Evolutionary conservation across 495 filamentous ascomycete species (phyloP), one percentile per base, ranked within the genome.

Genomic region (Tuber brumale): DNA sequence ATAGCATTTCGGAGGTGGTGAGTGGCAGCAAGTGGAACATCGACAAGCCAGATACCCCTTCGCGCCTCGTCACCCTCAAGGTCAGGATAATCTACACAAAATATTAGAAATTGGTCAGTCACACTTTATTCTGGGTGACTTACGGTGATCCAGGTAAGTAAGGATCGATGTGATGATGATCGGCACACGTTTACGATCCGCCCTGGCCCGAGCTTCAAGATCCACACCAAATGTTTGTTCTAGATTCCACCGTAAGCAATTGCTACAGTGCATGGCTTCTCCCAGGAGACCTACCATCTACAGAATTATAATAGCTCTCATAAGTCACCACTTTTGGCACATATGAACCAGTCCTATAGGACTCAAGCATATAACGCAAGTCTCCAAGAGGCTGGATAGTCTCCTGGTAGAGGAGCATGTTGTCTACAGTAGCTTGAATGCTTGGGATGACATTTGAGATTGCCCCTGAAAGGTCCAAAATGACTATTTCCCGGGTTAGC

Each of bases 331-430:
- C 95, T 77, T 89, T 94, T 12, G 95, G 95, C 23, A 92, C 88
- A 85, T 96, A 99, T 70, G 90, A 91, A 71, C 95, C 95, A 35
- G 95, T 99, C 48, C 95, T 91, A 83, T 99, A 98, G 83, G 94
- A 97, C 85, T 98, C 96, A n/a, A 99, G 87, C 74, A 99, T 87
- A 81, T 98, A 99, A 81, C 96, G 88, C 76, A 98, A 86, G 85
- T 99, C 95, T 45, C 94, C 94, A 23, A 90, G 82, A 16, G 95
- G 95, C 83, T 97, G 96, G 41, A 99, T 92, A 3, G 95, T 98
- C 86, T 99, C 95, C 85, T 99, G 96, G 83, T 96, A 98, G 39
- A 98, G 87, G 91, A 97, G 93, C 95, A 99, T 97, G 81, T 94
- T 92, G 84, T 98, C 96, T 23, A 98, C 94, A 1, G 93, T 93